A percentile compares a stretch with the other conserved stretches of the same genome.
Evolutionary conservation across 441 rosid genomes (phyloP).

Genomic region (Populus trichocarpa): DNA sequence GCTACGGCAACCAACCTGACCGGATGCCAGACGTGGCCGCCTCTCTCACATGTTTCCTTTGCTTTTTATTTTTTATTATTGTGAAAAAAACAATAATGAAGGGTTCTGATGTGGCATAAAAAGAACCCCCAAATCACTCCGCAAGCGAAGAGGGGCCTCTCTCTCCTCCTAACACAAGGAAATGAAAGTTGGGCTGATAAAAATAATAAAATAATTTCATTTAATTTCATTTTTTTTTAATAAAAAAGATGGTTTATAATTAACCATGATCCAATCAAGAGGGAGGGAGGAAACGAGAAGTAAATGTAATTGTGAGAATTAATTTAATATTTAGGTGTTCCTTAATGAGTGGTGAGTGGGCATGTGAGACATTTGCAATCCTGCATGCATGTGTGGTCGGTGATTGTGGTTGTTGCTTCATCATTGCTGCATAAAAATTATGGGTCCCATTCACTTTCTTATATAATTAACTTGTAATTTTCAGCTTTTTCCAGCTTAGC

Average conservation of each 20-base stretch:
- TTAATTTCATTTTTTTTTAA: too few relatives aligned
- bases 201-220: too few relatives aligned
- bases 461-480: background rate
- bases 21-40: background rate
- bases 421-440: background rate
- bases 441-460: background rate
- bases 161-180: background rate
- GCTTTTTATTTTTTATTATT: background rate
- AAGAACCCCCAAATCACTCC: constrained; percentile 13
- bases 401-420: background rate
- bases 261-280: background rate
- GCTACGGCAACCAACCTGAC: constrained; percentile 3
- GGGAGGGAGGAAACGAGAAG: background rate
- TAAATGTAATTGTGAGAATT: too few relatives aligned
- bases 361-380: background rate
- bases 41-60: background rate
- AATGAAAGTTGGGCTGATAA: too few relatives aligned
- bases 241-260: too few relatives aligned
- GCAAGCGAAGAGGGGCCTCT: background rate
- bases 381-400: background rate
- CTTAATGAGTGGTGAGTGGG: constrained; percentile 9
- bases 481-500: background rate
- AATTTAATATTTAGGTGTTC: background rate
- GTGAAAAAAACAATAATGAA: background rate
- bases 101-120: background rate